These are phyloP conservation scores for Aspergillus bertholletiae DNA, from an alignment of 495 filamentous ascomycete genomes.

Conservation along the genomic window DNA sequence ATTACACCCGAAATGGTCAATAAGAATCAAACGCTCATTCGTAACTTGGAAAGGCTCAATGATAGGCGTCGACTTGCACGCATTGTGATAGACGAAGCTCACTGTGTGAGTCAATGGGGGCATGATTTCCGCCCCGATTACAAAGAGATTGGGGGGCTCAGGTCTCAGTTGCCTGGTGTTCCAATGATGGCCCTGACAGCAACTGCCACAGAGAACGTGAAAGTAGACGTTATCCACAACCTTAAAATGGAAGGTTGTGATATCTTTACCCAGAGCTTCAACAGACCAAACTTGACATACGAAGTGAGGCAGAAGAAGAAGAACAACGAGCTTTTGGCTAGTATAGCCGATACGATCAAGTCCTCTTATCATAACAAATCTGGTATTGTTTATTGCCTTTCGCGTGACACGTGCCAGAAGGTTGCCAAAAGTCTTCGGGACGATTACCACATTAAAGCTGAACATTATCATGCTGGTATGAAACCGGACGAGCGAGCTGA, in stretches of 20 bases:
- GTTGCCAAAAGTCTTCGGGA: constrained; percentile 65
- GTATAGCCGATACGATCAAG: constrained; percentile 70
- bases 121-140: constrained; percentile 99
- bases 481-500: constrained; percentile 55
- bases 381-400: constrained; percentile 94
- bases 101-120: constrained; percentile 98
- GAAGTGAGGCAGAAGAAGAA: constrained; percentile 64
- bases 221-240: constrained; percentile 83
- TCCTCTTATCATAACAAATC: constrained; percentile 60
- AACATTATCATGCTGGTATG: constrained; percentile 85
- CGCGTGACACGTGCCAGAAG: constrained; percentile 76
- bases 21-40: constrained; percentile 64
- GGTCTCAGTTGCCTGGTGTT: constrained; percentile 65
- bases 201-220: constrained; percentile 90
- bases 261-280: constrained; percentile 86
- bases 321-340: constrained; percentile 53
- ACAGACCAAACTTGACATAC: constrained; percentile 87
- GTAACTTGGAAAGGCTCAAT: constrained; percentile 60
- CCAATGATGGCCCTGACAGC: constrained; percentile 94
- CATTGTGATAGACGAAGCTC: constrained; percentile 95
- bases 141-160: constrained; percentile 73
- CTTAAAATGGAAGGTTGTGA: constrained; percentile 74
- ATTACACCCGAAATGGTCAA: constrained; percentile 96
- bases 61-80: constrained; percentile 67
- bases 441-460: constrained; percentile 63